These are phyloP conservation scores for Blastobotrys buckinghamii DNA, from an alignment of 1,139 yeast genomes.

Conservation along the genomic window DNA sequence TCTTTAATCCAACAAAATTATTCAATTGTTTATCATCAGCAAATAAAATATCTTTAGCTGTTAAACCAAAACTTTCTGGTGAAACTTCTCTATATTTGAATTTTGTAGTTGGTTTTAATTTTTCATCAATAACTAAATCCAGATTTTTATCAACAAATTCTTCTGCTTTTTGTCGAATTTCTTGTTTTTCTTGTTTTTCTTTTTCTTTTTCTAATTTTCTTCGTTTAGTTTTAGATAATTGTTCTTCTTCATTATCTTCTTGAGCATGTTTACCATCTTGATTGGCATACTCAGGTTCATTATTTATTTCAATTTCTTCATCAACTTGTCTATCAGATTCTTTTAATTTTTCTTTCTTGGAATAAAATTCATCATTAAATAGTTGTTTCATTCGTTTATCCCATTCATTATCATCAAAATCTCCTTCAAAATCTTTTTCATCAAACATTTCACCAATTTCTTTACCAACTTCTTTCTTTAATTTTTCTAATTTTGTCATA, in stretches of 20 bases:
- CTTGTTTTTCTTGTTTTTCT: conserved; percentile 56
- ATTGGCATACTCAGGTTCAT: conserved; percentile 27
- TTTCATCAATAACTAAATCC: conserved; percentile 31
- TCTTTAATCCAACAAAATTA: conserved; percentile 78
- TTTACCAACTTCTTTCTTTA: conserved; percentile 79
- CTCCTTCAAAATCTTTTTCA: conserved; percentile 72
- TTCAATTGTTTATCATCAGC: conserved; percentile 88
- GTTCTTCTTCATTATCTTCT: conserved; percentile 27
- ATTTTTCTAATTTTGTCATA: conserved; percentile 65
- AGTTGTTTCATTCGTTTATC: conserved; percentile 79
- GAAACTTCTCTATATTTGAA: conserved; percentile 93
- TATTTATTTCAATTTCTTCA: conserved; percentile 22
- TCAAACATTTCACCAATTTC: conserved; percentile 65
- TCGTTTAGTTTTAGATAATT: conserved; percentile 25
- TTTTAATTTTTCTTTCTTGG: conserved; percentile 44
- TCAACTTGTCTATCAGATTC: conserved; percentile 39
- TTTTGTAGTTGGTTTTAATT: conserved; percentile 43
- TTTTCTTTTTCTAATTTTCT: conserved; percentile 47
- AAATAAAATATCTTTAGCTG: conserved; percentile 77
- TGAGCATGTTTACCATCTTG: conserved; percentile 25
- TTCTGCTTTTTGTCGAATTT: conserved; percentile 62
- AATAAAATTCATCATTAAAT: conserved; percentile 75
- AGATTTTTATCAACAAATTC: conserved; percentile 56
- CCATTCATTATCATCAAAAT: conserved; percentile 91
- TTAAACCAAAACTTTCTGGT: conserved; percentile 86